Percentiles rank a stretch among this genome's conserved stretches.
Conservation (phyloP, 2,329 filamentous ascomycete species). For the Diplodia scrobiculata region DNA sequence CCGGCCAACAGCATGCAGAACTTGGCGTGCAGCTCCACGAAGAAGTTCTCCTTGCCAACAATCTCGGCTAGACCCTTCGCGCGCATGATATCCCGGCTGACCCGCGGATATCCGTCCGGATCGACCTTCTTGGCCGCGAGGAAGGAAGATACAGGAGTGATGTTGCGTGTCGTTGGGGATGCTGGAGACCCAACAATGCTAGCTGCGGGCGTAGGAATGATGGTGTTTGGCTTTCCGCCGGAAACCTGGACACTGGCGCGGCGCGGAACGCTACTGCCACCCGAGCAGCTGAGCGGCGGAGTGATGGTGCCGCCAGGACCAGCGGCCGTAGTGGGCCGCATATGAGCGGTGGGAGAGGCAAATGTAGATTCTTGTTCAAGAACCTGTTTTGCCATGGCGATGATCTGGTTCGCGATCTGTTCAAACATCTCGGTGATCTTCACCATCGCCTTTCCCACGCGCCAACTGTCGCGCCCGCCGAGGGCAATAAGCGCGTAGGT, state of each 20-base stretch:
- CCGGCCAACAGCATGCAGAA: constrained; percentile 49
- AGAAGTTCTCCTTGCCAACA: constrained; percentile 61
- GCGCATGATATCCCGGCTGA: constrained; percentile 55
- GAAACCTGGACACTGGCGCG: constrained; percentile 22
- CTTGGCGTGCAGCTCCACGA: constrained; percentile 58
- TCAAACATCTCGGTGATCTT: constrained; percentile 53
- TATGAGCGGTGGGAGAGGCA: constrained; percentile 31
- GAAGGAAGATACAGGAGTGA: constrained; percentile 61
- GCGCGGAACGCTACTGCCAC: constrained; percentile 32
- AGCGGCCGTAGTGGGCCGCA: constrained; percentile 36
- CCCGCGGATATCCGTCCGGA: constrained; percentile 58
- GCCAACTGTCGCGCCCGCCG: constrained; percentile 59
- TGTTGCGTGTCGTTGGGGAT: constrained; percentile 46
- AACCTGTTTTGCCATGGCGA: constrained; percentile 47
- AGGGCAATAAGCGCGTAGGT: constrained; percentile 61
- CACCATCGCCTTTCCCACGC: constrained; percentile 47
- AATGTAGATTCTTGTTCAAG: constrained; percentile 42
- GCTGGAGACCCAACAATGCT: constrained; percentile 38
- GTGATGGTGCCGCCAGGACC: constrained; percentile 35
- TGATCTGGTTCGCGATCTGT: constrained; percentile 56
- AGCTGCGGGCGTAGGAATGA: constrained; percentile 10
- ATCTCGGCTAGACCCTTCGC: constrained; percentile 62
- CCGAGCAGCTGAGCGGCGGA: constrained; percentile 37
- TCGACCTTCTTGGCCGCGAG: constrained; percentile 59
- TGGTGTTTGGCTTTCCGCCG: constrained; percentile 12